Evolutionary conservation across 2,329 filamentous ascomycete genomes (phyloP).

Genomic region (Tolypocladium guangdongense): DNA sequence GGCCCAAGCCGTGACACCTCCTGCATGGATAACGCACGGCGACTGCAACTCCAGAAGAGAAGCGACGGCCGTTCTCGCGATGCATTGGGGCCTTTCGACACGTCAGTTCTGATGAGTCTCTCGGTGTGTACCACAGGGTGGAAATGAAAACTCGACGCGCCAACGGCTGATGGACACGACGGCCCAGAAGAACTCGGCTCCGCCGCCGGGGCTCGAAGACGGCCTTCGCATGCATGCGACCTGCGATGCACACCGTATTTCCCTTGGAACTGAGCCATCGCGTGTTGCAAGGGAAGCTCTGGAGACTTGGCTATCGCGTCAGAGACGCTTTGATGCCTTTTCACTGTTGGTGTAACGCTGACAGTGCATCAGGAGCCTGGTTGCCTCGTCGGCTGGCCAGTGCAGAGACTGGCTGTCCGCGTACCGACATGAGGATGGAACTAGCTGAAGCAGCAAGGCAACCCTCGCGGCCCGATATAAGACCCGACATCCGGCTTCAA

Average conservation of each 20-base stretch:
- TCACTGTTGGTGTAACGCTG: background rate
- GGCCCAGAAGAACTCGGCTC: background rate
- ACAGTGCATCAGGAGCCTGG: background rate
- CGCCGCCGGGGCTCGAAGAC: background rate
- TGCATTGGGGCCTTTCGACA: background rate
- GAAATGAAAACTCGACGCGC: background rate
- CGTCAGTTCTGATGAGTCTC: background rate
- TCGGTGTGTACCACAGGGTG: background rate
- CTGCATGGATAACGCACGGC: background rate
- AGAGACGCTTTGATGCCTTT: background rate
- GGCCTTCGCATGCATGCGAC: background rate
- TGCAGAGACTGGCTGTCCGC: background rate
- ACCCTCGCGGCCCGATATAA: background rate
- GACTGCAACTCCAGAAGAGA: background rate
- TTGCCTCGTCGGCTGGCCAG: background rate
- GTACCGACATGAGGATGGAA: background rate
- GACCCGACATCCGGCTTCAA: background rate
- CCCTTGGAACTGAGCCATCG: background rate
- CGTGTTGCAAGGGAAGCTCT: background rate
- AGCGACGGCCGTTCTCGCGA: background rate
- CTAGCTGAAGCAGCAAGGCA: background rate
- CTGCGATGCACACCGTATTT: background rate
- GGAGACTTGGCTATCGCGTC: background rate
- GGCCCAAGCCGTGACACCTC: background rate
- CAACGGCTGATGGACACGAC: background rate